Evolutionary conservation across 129 eudicot genomes (phyloP), one percentile per base, ranked within the genome.

Genomic region (Centrapalus pauciflorus): DNA sequence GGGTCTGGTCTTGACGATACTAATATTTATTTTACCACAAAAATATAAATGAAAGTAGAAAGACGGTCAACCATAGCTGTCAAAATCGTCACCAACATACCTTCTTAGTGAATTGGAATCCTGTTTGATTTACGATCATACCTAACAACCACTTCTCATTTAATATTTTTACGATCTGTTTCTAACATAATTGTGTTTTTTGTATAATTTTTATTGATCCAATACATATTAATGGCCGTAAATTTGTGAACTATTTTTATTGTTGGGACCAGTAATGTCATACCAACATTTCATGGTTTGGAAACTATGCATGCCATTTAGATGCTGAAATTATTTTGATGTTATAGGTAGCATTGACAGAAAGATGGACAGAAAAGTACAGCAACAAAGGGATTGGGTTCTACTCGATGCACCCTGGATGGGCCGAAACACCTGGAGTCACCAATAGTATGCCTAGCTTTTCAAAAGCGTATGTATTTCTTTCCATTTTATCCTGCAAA

Each of bases 391-490:
- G 96, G 34, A 88, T 92, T 23, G 95, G 95, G 23, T 88, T 92
- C 87, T 92, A 92, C 62, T 68, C 78, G 5, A 92, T 92, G 98
- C 98, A 88, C 83, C 98, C 96, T 24, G 98, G 98, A 27, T 92
- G 98, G 96, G 91, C 95, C 4, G 96, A 85, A 77, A 92, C 96
- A 0, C 96, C 98, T 28, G 96, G 96, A 74, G 96, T 92, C 55
- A 52, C 87, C 65, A 92, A 70, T 43, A 83, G 95, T 80, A 28
- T 92, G 73, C 91, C 98, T 3, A 70, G 74, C 11, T 92, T 92
- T 70, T 83, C 95, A 26, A 50, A 88, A 79, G 61, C 79, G 96
- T 92, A 85, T 52, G 34, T 20, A 20, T 35, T 38, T 62, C 24
- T 35, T 54, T 63, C 51, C 37, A 2, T 29, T 19, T 43, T 37